Conservation (phyloP, 352 stramenopile species). For the Pythium monospermum region DNA sequence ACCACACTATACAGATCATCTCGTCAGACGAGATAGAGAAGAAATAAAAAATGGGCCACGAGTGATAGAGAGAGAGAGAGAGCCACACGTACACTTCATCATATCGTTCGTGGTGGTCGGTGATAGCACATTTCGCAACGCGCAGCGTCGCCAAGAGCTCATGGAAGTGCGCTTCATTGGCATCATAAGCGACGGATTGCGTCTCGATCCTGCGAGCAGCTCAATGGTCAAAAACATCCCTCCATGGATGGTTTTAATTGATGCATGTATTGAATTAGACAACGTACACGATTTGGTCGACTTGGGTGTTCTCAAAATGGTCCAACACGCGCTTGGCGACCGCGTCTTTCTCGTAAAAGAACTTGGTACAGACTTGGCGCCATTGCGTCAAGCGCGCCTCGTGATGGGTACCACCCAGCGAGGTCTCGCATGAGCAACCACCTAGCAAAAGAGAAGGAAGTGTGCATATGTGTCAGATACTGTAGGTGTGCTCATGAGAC, state of each 20-base stretch:
- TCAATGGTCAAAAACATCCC: too few species aligned
- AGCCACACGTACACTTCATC: constrained; percentile 14
- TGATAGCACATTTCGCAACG: constrained; percentile 8
- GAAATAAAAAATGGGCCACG: neutral
- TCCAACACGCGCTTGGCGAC: constrained; percentile 61
- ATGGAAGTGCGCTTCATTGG: constrained; percentile 5
- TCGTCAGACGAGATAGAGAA: neutral
- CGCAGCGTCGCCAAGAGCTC: constrained; percentile 4
- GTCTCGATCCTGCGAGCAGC: constrained; percentile 15
- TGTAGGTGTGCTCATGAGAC: too few species aligned
- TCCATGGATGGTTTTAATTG: too few species aligned
- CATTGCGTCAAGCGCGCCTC: constrained; percentile 35
- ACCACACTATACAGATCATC: constrained; percentile 41
- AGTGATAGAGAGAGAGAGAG: neutral
- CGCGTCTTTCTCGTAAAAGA: constrained; percentile 58
- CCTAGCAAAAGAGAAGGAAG: too few species aligned
- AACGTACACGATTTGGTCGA: constrained; percentile 58
- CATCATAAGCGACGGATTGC: neutral
- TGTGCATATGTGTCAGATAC: too few species aligned
- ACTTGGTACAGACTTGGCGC: constrained; percentile 51
- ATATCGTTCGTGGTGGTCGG: constrained; percentile 8
- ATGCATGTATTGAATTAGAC: neutral
- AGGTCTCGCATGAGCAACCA: neutral
- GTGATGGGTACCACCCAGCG: neutral
- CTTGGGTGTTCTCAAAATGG: constrained; percentile 55